Percentiles rank a stretch among this genome's conserved stretches.
Conservation (phyloP, 306 rosid genomes). For the Alnus glutinosa region DNA sequence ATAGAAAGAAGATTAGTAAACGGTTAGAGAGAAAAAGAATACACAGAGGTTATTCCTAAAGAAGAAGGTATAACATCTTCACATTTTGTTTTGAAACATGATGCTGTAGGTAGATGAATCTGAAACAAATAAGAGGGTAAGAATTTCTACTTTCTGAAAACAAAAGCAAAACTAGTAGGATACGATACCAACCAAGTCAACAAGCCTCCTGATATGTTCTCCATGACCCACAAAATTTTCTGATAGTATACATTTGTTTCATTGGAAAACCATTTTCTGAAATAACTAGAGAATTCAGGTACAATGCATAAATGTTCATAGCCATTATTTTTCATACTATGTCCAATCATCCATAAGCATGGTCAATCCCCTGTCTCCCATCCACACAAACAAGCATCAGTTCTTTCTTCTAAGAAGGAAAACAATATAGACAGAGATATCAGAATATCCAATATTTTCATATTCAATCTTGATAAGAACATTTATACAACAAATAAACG, state of each 20-base stretch:
- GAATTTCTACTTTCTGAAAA: not conserved
- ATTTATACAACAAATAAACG: not conserved
- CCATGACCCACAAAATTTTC: not conserved
- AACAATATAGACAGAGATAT: not conserved
- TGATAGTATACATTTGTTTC: not conserved
- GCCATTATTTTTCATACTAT: not conserved
- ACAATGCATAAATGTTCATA: not conserved
- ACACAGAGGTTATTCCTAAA: no score
- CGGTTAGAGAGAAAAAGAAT: not conserved
- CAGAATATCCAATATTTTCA: no score
- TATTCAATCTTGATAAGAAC: not conserved
- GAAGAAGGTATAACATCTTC: no score
- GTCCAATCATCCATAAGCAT: slow-evolving; percentile 1
- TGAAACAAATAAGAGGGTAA: not conserved
- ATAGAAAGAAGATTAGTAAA: not conserved
- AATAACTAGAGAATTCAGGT: not conserved
- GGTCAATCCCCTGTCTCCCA: not conserved
- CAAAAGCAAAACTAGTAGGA: not conserved
- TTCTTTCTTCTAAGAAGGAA: not conserved
- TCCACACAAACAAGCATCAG: not conserved
- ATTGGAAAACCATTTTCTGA: not conserved
- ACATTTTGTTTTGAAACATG: not conserved
- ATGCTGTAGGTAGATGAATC: not conserved
- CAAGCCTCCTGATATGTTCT: not conserved
- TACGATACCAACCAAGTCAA: not conserved